Conservation (phyloP, 306 rosid genomes). For the Biancaea sappan region DNA sequence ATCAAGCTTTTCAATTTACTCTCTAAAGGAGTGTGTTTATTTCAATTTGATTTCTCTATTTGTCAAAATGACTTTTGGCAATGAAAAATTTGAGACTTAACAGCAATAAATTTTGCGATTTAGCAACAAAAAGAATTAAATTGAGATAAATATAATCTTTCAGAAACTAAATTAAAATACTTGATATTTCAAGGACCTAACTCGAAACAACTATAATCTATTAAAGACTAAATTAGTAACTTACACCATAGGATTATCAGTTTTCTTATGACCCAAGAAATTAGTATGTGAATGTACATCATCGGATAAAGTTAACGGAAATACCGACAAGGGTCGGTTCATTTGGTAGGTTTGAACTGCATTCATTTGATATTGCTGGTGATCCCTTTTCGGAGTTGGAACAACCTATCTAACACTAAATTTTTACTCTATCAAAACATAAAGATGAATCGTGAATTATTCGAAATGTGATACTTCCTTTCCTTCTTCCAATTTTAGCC, state of each 20-base stretch:
- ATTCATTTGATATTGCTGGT: background rate
- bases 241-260: background rate
- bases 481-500: background rate
- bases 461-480: background rate
- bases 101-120: too few species aligned
- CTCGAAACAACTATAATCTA: too few species aligned
- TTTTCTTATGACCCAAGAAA: constrained; percentile 21
- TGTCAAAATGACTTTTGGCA: too few species aligned
- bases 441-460: background rate
- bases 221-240: too few species aligned
- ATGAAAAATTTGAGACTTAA: too few species aligned
- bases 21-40: too few species aligned
- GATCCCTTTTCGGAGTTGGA: background rate
- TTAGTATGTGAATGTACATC: constrained; percentile 2
- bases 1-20: too few species aligned
- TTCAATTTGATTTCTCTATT: too few species aligned
- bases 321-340: background rate
- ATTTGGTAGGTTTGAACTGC: background rate
- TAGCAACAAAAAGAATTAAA: too few species aligned
- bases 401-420: background rate
- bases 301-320: background rate
- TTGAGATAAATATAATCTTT: too few species aligned
- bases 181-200: too few species aligned
- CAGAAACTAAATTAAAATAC: too few species aligned
- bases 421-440: background rate